A percentile compares a stretch with the other conserved stretches of the same genome.
Conservation (phyloP, 108 stramenopile species). For the Cyclotella atomus region DNA sequence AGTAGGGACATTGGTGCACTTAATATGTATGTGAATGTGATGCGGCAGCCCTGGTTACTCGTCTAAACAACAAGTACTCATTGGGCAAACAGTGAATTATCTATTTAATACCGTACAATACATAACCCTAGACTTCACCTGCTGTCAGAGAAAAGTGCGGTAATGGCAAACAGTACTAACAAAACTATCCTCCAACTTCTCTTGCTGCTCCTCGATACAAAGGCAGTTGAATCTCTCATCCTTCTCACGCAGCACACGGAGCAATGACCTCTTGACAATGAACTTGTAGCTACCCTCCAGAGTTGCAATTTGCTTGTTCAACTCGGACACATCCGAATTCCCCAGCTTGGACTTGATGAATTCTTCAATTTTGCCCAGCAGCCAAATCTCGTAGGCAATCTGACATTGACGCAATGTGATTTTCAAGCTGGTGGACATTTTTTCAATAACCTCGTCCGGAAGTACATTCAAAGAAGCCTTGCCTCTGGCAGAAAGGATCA, state of each 20-base stretch:
- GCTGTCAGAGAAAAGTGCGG: constrained; percentile 14
- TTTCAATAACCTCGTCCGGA: constrained; percentile 40
- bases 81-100: no score
- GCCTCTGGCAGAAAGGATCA: neutral
- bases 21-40: no score
- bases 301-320: constrained; percentile 1
- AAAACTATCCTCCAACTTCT: constrained; percentile 15
- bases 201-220: neutral
- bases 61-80: no score
- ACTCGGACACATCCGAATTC: constrained; percentile 2
- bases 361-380: constrained; percentile 33
- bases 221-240: constrained; percentile 17
- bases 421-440: constrained; percentile 44
- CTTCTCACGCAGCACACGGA: constrained; percentile 12
- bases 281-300: constrained; percentile 34
- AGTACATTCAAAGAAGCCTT: constrained; percentile 34
- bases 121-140: no score
- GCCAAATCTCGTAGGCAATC: constrained; percentile 67
- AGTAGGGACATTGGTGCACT: no score
- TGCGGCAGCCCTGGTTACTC: no score
- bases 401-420: constrained; percentile 69
- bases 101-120: no score
- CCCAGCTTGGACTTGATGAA: constrained; percentile 10
- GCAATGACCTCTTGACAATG: constrained; percentile 38
- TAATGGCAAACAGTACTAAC: constrained; percentile 11